These are phyloP conservation scores for Malassezia vespertilionis DNA, from an alignment of 1,284 basidiomycete species.

Conservation along the genomic window DNA sequence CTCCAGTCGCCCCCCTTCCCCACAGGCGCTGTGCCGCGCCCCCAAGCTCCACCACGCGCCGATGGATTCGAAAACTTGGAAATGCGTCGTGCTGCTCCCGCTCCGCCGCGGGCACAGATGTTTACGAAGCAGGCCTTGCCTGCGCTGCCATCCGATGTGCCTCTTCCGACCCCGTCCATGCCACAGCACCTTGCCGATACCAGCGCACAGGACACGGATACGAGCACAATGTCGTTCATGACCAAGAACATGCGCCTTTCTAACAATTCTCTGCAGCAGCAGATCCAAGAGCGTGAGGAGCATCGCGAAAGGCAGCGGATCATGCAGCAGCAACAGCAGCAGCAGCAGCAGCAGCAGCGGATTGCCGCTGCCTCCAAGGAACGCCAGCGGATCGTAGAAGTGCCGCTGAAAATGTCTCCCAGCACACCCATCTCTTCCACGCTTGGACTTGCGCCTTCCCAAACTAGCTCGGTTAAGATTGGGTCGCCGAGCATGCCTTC, in stretches of 20 bases:
- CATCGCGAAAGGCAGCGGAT: conserved; percentile 18
- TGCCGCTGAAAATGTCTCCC: not conserved
- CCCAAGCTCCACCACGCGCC: not conserved
- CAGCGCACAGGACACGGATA: conserved; percentile 3
- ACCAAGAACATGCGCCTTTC: conserved; percentile 13
- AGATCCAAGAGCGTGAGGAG: conserved; percentile 20
- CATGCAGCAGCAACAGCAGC: conserved; percentile 19
- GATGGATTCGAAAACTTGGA: conserved; percentile 4
- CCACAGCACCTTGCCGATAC: not conserved
- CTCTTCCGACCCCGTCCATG: not conserved
- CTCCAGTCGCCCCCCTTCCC: conserved; percentile 9
- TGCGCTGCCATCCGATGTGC: conserved; percentile 1
- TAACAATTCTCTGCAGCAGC: conserved; percentile 19
- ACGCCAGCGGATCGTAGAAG: conserved; percentile 6
- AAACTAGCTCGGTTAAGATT: no score
- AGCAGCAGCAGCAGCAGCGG: conserved; percentile 11
- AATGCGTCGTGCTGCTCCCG: conserved; percentile 7
- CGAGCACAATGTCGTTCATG: conserved; percentile 8
- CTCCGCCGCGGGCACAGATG: conserved; percentile 54
- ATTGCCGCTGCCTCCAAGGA: conserved; percentile 6
- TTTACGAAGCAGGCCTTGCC: conserved; percentile 66
- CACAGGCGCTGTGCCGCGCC: not conserved
- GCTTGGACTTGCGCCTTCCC: no score
- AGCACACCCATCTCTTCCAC: no score
- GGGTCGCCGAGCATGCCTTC: no score